Evolutionary conservation across 148 eudicot species (phyloP).

Genomic region (Salicornia ramosissima): DNA sequence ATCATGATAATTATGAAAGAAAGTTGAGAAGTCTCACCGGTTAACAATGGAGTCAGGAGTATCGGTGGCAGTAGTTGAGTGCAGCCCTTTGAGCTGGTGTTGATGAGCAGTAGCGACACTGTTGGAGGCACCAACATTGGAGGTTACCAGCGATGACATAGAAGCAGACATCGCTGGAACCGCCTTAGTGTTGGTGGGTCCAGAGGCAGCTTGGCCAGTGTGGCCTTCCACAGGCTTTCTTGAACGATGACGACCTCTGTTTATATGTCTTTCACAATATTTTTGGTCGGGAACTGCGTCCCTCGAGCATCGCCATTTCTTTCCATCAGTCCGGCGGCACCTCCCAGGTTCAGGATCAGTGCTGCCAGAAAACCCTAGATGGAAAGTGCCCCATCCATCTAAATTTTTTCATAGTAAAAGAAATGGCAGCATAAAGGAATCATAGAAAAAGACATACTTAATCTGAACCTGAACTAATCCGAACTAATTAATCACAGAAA

Average conservation of each 20-base stretch:
- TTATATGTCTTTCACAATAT: conserved; percentile 90
- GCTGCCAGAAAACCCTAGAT: conserved; percentile 72
- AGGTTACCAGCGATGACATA: conserved; percentile 44
- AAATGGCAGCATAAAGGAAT: not conserved
- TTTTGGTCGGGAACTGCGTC: conserved; percentile 85
- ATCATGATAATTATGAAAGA: conserved; percentile 12
- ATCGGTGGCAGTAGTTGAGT: conserved; percentile 34
- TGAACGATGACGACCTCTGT: conserved; percentile 96
- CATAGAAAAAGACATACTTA: conserved; percentile 1
- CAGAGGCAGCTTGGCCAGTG: conserved; percentile 64
- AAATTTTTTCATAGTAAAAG: conserved; percentile 4
- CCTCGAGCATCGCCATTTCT: conserved; percentile 95
- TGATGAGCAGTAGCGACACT: conserved; percentile 34
- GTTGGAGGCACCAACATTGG: conserved; percentile 38
- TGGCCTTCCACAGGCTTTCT: conserved; percentile 94
- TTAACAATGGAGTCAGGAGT: conserved; percentile 37
- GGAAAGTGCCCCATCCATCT: conserved; percentile 75
- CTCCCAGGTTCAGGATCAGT: conserved; percentile 85
- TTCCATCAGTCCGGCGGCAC: conserved; percentile 89
- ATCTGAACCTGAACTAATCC: no score
- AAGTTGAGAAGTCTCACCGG: conserved; percentile 39
- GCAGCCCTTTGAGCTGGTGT: conserved; percentile 42
- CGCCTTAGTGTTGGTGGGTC: conserved; percentile 44
- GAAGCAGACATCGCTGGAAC: conserved; percentile 43
- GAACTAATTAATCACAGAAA: no score